Conservation (phyloP, 2,329 filamentous ascomycete species). For the Zymoseptoria tritici region DNA sequence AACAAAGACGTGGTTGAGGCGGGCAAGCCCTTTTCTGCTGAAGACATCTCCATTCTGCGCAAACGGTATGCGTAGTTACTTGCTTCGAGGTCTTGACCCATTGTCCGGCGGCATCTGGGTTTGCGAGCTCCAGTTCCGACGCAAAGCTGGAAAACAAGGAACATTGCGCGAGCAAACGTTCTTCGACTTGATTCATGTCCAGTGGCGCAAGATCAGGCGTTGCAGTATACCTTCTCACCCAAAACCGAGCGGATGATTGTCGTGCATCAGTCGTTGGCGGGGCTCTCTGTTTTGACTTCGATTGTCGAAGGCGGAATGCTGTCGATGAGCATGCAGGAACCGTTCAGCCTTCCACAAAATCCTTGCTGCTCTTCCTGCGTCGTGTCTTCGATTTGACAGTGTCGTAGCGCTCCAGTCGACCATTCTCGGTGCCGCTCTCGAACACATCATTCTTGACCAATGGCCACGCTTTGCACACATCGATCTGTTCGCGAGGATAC, state of each 20-base stretch:
- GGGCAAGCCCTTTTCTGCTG: not conserved
- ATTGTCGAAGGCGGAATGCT: not conserved
- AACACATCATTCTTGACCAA: slow-evolving; percentile 1
- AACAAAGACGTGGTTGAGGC: not conserved
- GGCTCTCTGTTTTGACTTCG: not conserved
- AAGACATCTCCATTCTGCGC: not conserved
- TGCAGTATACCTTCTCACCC: too few relatives aligned
- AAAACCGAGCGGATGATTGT: not conserved
- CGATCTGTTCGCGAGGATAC: slow-evolving; percentile 77
- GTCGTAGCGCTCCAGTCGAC: slow-evolving; percentile 6
- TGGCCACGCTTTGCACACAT: slow-evolving; percentile 87
- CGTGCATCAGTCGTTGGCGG: not conserved
- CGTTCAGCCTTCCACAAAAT: not conserved
- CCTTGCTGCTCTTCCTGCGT: not conserved
- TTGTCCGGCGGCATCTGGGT: not conserved
- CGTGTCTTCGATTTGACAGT: slow-evolving; percentile 12
- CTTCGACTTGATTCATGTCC: too few relatives aligned
- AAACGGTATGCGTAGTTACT: not conserved
- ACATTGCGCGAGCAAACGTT: not conserved
- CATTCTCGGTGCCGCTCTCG: slow-evolving; percentile 2
- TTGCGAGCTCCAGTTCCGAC: not conserved
- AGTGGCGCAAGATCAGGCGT: too few relatives aligned
- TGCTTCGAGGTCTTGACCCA: not conserved
- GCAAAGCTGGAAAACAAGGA: not conserved
- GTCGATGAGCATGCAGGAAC: not conserved